Evolutionary conservation across 352 stramenopile genomes (phyloP).

Genomic region (Peronosclerospora sorghi): DNA sequence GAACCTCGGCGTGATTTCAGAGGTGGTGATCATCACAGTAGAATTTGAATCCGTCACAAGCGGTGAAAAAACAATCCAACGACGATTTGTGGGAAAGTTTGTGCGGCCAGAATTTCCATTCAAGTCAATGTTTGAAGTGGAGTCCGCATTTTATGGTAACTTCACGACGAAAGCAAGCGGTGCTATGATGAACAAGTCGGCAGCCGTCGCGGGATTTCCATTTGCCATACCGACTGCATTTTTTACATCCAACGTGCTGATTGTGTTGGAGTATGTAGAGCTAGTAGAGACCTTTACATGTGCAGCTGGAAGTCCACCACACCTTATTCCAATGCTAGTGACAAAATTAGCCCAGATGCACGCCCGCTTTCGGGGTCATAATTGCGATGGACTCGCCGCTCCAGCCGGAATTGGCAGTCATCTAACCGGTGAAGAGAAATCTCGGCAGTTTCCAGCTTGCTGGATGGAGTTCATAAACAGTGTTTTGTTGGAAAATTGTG

Average conservation of each 20-base stretch:
- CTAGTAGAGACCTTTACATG: constrained; percentile 43
- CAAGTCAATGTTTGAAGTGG: constrained; percentile 69
- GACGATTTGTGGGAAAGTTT: constrained; percentile 62
- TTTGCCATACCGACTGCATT: constrained; percentile 44
- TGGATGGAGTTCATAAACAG: constrained; percentile 48
- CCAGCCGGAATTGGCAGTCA: constrained; percentile 62
- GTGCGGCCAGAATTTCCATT: constrained; percentile 68
- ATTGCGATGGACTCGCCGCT: constrained; percentile 31
- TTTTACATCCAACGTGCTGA: constrained; percentile 58
- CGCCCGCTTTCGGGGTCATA: constrained; percentile 34
- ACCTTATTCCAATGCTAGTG: constrained; percentile 33
- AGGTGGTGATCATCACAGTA: constrained; percentile 46
- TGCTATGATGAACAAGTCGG: constrained; percentile 12
- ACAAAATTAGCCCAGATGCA: constrained; percentile 57
- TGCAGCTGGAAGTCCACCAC: constrained; percentile 44
- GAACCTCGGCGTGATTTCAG: constrained; percentile 69
- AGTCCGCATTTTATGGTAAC: constrained; percentile 60
- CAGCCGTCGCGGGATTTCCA: constrained; percentile 22
- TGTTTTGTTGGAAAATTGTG: constrained; percentile 20
- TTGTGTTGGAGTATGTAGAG: constrained; percentile 55
- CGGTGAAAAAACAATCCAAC: constrained; percentile 7
- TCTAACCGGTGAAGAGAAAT: constrained; percentile 46
- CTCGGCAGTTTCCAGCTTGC: constrained; percentile 42
- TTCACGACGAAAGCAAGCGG: constrained; percentile 20
- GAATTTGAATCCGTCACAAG: constrained; percentile 13